Conservation (phyloP, 73 alveolate genomes). For the Tetrahymena elliotti region DNA sequence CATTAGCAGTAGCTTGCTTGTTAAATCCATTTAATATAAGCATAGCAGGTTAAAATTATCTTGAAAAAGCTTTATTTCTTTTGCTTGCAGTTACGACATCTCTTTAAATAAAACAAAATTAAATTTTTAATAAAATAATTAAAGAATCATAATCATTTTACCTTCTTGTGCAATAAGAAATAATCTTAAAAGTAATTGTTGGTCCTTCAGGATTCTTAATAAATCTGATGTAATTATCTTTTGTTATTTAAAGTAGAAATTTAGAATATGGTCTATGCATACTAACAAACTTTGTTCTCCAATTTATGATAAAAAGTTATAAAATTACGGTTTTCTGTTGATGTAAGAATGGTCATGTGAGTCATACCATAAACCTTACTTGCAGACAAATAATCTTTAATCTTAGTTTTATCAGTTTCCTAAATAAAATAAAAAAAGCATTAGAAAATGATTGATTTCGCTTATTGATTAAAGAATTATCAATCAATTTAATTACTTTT, state of each 20-base stretch:
- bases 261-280: neutral
- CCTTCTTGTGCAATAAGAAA: constrained; percentile 50
- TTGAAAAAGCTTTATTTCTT: constrained; percentile 53
- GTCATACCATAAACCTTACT: constrained; percentile 62
- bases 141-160: neutral
- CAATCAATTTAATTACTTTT: neutral
- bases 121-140: neutral
- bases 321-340: constrained; percentile 53
- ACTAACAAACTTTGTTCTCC: neutral
- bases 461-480: neutral
- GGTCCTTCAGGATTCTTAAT: constrained; percentile 80
- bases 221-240: constrained; percentile 63
- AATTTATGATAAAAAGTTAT: neutral
- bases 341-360: constrained; percentile 71
- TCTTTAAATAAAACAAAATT: neutral
- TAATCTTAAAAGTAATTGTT: constrained; percentile 64
- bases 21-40: constrained; percentile 34
- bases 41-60: constrained; percentile 31
- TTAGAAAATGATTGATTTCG: neutral
- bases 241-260: neutral
- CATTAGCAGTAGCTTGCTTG: neutral
- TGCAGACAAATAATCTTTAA: constrained; percentile 67
- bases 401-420: constrained; percentile 63
- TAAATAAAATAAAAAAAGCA: neutral
- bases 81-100: constrained; percentile 45